These are phyloP conservation scores for Blastobotrys indianensis DNA, from an alignment of 1,139 yeast genomes.

Conservation along the genomic window DNA sequence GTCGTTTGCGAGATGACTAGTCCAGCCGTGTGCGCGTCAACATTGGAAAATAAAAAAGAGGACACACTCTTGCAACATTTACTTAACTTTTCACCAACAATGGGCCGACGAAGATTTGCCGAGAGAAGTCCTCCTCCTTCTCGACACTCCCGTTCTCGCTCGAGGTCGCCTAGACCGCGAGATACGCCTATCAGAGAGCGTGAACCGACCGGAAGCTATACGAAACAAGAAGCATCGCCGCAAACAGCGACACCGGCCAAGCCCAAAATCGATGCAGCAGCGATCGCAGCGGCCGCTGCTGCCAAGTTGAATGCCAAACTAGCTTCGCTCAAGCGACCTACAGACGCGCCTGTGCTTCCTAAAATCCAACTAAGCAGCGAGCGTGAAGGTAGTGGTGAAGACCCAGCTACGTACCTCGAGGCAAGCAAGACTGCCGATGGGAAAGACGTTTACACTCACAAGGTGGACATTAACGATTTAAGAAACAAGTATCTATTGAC, in stretches of 20 bases:
- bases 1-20: too few species aligned
- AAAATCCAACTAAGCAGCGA: background rate
- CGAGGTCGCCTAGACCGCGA: background rate
- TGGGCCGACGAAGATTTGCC: background rate
- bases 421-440: slow-evolving; percentile 1
- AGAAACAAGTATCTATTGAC: slow-evolving; percentile 37
- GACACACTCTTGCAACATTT: too few species aligned
- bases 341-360: background rate
- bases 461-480: slow-evolving; percentile 36
- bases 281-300: slow-evolving; percentile 33
- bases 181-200: background rate
- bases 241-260: slow-evolving; percentile 11
- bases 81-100: background rate
- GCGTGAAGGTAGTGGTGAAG: background rate
- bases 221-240: slow-evolving; percentile 5
- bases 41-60: too few species aligned
- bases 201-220: background rate
- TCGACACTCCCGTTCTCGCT: background rate
- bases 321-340: background rate
- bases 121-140: background rate
- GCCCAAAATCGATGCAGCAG: slow-evolving; percentile 25
- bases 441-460: slow-evolving; percentile 18
- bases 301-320: slow-evolving; percentile 33
- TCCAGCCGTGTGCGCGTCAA: too few species aligned
- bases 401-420: slow-evolving; percentile 10